Conservation (phyloP, 2,329 filamentous ascomycete species). For the Lasiodiplodia citricola region DNA sequence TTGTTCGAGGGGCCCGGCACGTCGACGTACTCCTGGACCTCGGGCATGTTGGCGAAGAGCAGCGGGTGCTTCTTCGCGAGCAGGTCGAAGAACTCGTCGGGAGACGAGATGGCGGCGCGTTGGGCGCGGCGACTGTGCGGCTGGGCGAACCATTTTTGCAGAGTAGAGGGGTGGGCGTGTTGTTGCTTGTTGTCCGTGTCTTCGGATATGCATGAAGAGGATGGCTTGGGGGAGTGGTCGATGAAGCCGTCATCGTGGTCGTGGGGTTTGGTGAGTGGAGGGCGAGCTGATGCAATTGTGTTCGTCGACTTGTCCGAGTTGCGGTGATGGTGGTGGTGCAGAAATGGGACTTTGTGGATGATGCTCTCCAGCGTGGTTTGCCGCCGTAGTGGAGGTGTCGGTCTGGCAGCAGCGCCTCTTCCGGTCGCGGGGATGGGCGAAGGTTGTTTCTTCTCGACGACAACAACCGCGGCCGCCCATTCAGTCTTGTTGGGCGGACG, state of each 20-base stretch:
- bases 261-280: background rate
- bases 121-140: background rate
- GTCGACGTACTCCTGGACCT: background rate
- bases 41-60: slow-evolving; percentile 1
- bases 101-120: background rate
- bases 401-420: background rate
- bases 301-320: background rate
- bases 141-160: background rate
- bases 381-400: background rate
- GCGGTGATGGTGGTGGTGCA: background rate
- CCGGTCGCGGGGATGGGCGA: background rate
- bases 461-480: background rate
- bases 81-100: background rate
- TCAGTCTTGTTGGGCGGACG: background rate
- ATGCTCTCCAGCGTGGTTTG: background rate
- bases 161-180: background rate
- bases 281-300: background rate
- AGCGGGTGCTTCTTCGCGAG: background rate
- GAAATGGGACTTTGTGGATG: background rate
- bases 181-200: background rate
- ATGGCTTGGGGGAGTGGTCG: background rate
- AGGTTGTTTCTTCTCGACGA: background rate
- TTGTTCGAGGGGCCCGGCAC: background rate
- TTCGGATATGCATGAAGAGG: background rate
- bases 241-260: background rate